Evolutionary conservation across 1,284 basidiomycete genomes (phyloP).

Genomic region (Puccinia brachypodii): DNA sequence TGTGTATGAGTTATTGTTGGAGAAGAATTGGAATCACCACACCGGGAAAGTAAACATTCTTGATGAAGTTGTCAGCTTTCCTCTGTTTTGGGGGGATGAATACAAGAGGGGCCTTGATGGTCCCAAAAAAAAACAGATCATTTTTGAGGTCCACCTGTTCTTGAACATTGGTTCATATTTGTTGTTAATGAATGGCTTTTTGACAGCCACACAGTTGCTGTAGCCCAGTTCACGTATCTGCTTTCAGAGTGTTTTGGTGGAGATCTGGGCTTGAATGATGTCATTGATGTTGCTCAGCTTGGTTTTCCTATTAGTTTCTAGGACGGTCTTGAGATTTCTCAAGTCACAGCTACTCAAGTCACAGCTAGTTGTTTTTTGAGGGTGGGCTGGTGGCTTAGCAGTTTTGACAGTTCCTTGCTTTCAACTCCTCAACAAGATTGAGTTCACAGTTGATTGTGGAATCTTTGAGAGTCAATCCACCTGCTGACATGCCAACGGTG

Average conservation of each 20-base stretch:
- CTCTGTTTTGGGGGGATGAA: conserved; percentile 1
- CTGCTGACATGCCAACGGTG: background rate
- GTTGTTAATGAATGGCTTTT: background rate
- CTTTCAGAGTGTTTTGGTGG: background rate
- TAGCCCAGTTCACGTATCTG: background rate
- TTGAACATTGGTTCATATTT: background rate
- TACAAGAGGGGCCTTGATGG: background rate
- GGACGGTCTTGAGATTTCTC: background rate
- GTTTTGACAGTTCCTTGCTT: background rate
- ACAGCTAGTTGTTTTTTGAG: background rate
- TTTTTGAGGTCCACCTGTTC: background rate
- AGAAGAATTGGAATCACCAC: too few relatives aligned
- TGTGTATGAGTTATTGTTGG: too few relatives aligned
- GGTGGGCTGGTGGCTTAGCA: background rate
- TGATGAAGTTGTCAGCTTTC: background rate
- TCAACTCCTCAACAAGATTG: background rate
- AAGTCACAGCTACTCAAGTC: too few relatives aligned
- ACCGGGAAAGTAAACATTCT: too few relatives aligned
- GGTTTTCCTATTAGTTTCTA: background rate
- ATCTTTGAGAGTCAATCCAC: background rate
- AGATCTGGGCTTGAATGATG: background rate
- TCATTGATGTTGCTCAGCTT: too few relatives aligned
- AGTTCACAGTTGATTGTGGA: background rate
- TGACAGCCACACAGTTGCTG: background rate
- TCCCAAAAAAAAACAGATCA: background rate